phyloP scores from a whole-genome alignment of 805 yeast genomes.

The Blastobotrys mokoenaii region DNA sequence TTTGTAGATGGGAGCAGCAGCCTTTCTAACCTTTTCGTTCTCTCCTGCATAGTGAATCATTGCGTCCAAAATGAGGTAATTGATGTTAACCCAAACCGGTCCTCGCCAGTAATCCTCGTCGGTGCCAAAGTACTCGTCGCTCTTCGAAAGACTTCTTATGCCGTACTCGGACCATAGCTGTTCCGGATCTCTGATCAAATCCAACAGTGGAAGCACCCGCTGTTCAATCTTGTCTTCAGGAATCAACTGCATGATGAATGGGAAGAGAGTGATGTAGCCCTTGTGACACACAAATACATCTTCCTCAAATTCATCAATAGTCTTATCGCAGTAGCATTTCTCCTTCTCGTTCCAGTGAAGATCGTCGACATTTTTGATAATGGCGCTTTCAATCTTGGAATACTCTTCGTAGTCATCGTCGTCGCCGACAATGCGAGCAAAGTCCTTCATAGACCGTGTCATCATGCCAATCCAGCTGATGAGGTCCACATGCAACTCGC shows the following conservation, averaged over 20 bases:
- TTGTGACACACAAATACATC: conserved; percentile 67
- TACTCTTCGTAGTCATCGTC: conserved; percentile 52
- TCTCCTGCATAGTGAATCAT: conserved; percentile 45
- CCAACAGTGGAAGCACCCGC: conserved; percentile 35
- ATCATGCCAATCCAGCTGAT: conserved; percentile 90
- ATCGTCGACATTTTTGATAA: conserved; percentile 55
- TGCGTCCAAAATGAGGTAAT: conserved; percentile 70
- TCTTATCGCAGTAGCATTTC: conserved; percentile 70
- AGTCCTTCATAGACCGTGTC: conserved; percentile 70
- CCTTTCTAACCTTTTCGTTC: conserved; percentile 27
- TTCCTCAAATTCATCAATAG: conserved; percentile 66
- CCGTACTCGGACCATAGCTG: conserved; percentile 76
- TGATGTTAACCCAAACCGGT: conserved; percentile 86
- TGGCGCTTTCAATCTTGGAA: conserved; percentile 42
- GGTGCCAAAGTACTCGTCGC: conserved; percentile 56
- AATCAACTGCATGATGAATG: conserved; percentile 67
- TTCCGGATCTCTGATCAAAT: conserved; percentile 56
- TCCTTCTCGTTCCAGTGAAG: conserved; percentile 73
- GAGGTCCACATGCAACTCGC: conserved; percentile 85
- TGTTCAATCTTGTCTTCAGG: conserved; percentile 32
- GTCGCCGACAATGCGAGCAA: conserved; percentile 56
- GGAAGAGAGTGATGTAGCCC: conserved; percentile 83
- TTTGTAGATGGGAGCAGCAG: conserved; percentile 44
- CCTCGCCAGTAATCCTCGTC: conserved; percentile 96
- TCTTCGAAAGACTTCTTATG: conserved; percentile 66